Evolutionary conservation across 2,329 filamentous ascomycete species (phyloP).

Genomic region (Penicillium nordicum): DNA sequence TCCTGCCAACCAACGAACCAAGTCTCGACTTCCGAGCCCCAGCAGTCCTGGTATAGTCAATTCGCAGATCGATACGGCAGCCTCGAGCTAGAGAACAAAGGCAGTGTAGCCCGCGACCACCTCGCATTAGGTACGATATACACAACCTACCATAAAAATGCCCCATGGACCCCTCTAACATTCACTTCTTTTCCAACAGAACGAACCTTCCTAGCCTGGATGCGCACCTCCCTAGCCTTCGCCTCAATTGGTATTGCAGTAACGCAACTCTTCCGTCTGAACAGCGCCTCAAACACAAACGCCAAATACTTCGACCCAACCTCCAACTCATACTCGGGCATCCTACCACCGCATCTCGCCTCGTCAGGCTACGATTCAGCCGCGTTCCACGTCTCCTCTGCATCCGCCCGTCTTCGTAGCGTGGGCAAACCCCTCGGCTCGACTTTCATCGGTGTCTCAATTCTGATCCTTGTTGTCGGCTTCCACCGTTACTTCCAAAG

Average conservation of each 20-base stretch:
- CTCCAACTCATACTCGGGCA: conserved; percentile 1
- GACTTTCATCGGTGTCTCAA: conserved; percentile 61
- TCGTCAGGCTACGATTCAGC: conserved; percentile 15
- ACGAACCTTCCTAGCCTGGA: conserved; percentile 66
- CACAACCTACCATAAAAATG: not conserved
- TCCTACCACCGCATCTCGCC: conserved; percentile 19
- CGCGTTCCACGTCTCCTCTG: conserved; percentile 17
- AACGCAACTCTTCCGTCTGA: conserved; percentile 64
- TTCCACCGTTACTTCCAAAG: conserved; percentile 66
- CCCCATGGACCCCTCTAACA: conserved; percentile 4
- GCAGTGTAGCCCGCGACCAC: conserved; percentile 63
- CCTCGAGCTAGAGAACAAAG: conserved; percentile 64
- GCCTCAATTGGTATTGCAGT: conserved; percentile 64
- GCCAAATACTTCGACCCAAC: not conserved
- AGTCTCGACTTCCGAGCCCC: conserved; percentile 13
- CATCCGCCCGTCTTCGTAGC: conserved; percentile 42
- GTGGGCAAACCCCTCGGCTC: conserved; percentile 62
- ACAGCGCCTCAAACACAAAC: conserved; percentile 42
- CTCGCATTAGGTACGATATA: conserved; percentile 54
- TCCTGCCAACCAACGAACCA: conserved; percentile 1
- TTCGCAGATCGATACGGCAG: conserved; percentile 59
- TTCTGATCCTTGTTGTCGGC: conserved; percentile 59
- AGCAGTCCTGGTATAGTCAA: conserved; percentile 45
- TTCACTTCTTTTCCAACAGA: conserved; percentile 41
- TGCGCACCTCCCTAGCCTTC: conserved; percentile 63